Percentiles rank a stretch among this genome's conserved stretches.
These are phyloP conservation scores for Biscogniauxia mediterranea DNA, from an alignment of 2,329 filamentous ascomycete genomes.

Conservation along the genomic window DNA sequence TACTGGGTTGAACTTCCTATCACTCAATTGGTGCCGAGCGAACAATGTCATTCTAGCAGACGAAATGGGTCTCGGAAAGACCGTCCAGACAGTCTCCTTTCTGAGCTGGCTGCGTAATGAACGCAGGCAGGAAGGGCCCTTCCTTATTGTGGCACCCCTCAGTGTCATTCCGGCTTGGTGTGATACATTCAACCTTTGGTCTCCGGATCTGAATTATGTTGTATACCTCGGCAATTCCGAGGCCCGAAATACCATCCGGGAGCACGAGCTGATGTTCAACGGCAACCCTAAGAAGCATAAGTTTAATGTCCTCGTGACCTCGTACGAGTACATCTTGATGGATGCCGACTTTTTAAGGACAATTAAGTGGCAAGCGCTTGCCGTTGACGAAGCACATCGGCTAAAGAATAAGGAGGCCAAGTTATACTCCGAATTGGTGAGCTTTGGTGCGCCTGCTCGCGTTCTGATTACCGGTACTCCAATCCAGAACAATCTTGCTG, in stretches of 20 bases:
- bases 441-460: slow-evolving; percentile 84
- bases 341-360: slow-evolving; percentile 81
- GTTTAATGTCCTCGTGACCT: slow-evolving; percentile 97
- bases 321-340: slow-evolving; percentile 91
- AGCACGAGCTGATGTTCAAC: slow-evolving; percentile 85
- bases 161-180: slow-evolving; percentile 98
- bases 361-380: slow-evolving; percentile 97
- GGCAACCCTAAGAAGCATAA: slow-evolving; percentile 86
- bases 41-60: slow-evolving; percentile 98
- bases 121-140: slow-evolving; percentile 86
- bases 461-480: slow-evolving; percentile 95
- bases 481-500: slow-evolving; percentile 93
- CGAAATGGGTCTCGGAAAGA: slow-evolving; percentile 98
- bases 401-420: slow-evolving; percentile 96
- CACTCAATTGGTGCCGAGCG: slow-evolving; percentile 89
- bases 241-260: slow-evolving; percentile 81
- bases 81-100: slow-evolving; percentile 94
- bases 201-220: slow-evolving; percentile 94
- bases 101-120: slow-evolving; percentile 95
- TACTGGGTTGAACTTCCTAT: slow-evolving; percentile 90
- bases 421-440: slow-evolving; percentile 79
- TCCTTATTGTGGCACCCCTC: slow-evolving; percentile 93
- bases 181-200: slow-evolving; percentile 95
- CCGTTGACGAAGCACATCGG: slow-evolving; percentile 94
- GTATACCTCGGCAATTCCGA: slow-evolving; percentile 91